phyloP scores from a whole-genome alignment of 2,329 filamentous ascomycete genomes.

The Penicillium sp. region DNA sequence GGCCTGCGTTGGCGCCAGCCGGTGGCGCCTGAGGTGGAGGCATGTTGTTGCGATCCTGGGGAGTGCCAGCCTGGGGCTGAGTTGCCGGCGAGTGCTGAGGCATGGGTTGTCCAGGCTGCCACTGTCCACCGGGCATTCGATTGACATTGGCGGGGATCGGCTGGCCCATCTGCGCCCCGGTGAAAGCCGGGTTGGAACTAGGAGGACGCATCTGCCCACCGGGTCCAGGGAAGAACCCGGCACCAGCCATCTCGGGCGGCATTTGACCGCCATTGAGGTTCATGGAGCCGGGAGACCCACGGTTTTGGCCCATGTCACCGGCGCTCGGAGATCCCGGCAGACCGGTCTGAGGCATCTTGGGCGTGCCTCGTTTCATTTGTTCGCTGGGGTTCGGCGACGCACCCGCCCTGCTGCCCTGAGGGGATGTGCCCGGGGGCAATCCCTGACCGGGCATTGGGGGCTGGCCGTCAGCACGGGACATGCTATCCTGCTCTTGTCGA shows the following conservation, averaged over 20 bases:
- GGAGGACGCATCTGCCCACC: conserved; percentile 52
- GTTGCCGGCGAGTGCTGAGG: conserved; percentile 42
- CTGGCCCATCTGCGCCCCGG: conserved; percentile 39
- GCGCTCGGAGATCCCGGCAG: conserved; percentile 54
- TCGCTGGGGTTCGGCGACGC: conserved; percentile 58
- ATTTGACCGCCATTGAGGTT: conserved; percentile 49
- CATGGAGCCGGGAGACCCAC: conserved; percentile 56
- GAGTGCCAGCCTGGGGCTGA: conserved; percentile 47
- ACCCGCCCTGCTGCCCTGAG: conserved; percentile 50
- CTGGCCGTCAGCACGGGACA: conserved; percentile 47
- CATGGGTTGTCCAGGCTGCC: conserved; percentile 42
- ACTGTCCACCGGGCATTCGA: conserved; percentile 38
- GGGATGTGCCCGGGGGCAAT: conserved; percentile 52
- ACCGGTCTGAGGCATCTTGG: conserved; percentile 53
- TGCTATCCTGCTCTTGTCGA: conserved; percentile 60
- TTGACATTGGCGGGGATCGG: conserved; percentile 37
- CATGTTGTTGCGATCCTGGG: conserved; percentile 52
- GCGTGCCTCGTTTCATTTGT: conserved; percentile 57
- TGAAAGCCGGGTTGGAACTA: conserved; percentile 48
- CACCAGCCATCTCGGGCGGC: conserved; percentile 40
- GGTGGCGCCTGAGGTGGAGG: conserved; percentile 45
- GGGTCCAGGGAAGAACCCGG: conserved; percentile 35
- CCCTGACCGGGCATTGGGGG: conserved; percentile 42
- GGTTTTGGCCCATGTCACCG: conserved; percentile 52
- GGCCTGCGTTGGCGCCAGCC: conserved; percentile 35